Evolutionary conservation across 1,284 basidiomycete genomes (phyloP).

Genomic region (Pascua guehoae): DNA sequence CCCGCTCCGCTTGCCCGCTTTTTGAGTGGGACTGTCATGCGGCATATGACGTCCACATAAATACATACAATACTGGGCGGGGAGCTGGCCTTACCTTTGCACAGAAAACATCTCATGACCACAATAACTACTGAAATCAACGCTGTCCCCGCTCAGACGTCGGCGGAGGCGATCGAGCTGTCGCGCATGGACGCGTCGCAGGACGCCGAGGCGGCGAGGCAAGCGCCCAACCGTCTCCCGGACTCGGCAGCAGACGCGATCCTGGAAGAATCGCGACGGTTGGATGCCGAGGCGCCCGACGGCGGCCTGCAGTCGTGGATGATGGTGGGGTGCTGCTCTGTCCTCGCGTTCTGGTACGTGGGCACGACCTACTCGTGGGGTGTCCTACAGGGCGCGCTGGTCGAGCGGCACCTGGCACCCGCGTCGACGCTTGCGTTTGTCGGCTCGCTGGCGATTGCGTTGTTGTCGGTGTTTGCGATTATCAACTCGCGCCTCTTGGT

Average conservation of each 20-base stretch:
- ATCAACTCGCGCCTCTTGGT: constrained; percentile 34
- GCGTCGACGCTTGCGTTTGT: constrained; percentile 41
- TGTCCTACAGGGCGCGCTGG: constrained; percentile 36
- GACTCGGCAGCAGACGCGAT: neutral
- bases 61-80: too few species aligned
- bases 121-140: too few species aligned
- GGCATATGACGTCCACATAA: too few species aligned
- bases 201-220: too few species aligned
- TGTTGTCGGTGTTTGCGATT: constrained; percentile 34
- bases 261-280: constrained; percentile 1
- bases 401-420: constrained; percentile 30
- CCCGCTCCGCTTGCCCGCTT: too few species aligned
- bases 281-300: constrained; percentile 11
- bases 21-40: too few species aligned
- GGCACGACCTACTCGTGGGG: constrained; percentile 43
- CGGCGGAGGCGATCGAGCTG: too few species aligned
- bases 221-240: too few species aligned
- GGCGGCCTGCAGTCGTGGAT: constrained; percentile 10
- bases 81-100: too few species aligned
- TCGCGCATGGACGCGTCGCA: too few species aligned
- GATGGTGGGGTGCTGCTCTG: constrained; percentile 1
- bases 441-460: constrained; percentile 31
- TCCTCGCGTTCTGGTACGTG: constrained; percentile 21
- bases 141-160: too few species aligned
- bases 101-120: too few species aligned